Conservation (phyloP, 2,329 filamentous ascomycete species). For the Elsinoe ampelina region DNA sequence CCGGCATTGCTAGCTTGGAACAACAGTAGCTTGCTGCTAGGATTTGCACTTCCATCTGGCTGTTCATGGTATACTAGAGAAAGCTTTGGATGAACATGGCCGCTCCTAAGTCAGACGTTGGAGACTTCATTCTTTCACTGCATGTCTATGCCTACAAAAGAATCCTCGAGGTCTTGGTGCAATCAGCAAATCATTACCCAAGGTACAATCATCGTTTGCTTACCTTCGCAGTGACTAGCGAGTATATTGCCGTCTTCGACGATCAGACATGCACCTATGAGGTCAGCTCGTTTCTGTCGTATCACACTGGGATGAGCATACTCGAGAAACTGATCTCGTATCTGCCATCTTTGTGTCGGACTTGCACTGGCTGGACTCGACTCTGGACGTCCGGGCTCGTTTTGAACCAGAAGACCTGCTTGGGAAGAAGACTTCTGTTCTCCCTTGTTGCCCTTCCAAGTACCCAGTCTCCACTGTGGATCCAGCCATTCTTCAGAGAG, state of each 20-base stretch:
- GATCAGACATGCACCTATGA: background rate
- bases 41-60: too few relatives aligned
- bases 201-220: too few relatives aligned
- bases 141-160: too few relatives aligned
- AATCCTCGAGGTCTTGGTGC: too few relatives aligned
- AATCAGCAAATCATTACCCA: too few relatives aligned
- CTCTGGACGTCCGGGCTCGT: background rate
- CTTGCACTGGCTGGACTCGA: background rate
- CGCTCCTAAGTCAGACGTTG: too few relatives aligned
- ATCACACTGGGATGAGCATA: background rate
- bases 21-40: too few relatives aligned
- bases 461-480: slow-evolving; percentile 1
- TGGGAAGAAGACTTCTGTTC: slow-evolving; percentile 1
- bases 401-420: slow-evolving; percentile 1
- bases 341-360: background rate
- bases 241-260: background rate
- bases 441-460: background rate
- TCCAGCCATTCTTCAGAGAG: background rate
- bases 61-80: too few relatives aligned
- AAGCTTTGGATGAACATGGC: too few relatives aligned
- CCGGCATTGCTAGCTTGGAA: too few relatives aligned
- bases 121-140: too few relatives aligned
- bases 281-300: background rate
- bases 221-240: slow-evolving; percentile 1
- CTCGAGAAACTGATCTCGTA: background rate